Base-by-base conservation (phyloP, 805 yeast species). In the Saccharomycopsis sp. region DNA sequence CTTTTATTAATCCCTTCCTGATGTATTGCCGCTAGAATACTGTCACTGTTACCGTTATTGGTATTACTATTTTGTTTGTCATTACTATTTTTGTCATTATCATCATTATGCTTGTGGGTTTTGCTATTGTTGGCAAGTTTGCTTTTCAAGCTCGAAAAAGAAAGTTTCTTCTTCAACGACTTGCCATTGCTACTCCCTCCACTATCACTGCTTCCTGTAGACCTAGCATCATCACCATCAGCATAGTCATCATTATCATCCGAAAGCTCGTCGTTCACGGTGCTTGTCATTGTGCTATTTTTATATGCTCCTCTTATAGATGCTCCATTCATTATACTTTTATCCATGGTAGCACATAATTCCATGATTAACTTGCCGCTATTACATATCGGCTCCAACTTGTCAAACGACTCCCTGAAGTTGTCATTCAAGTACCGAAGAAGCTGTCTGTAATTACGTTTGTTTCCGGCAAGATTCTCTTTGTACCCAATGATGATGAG, bases 401-500 rank as follows among this genome's bases (percentile, higher is more conserved):
- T 29, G 14, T 15, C 22, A 22, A 60, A 50, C 19, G 29, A 15
- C 17, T 47, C 38, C 9, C 34, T n/a, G 25, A 38, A 53, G 14
- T 53, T 34, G 3, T 38, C 20, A 17, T 15, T 8, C 1, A 57
- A 20, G 34, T 60, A 58, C n/a, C 52, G 42, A 1, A 55, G 53
- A 17, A 60, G n/a, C 2, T 34, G 17, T 44, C 41, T 23, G 44
- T 29, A 60, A 49, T 60, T 58, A 9, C 19, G 19, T n/a, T 20
- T 52, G 17, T 52, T 41, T 2, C 54, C 35, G 17, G 44, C 14
- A 12, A 54, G 41, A 47, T 47, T 50, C 15, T 52, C 58, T n/a
- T 52, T 57, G 38, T 56, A 24, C 5, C 60, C 62, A 38, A 52
- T 54, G 34, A 57, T 51, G 15, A 80, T 66, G 20, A 77, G 74